Evolutionary conservation across 2,329 filamentous ascomycete genomes (phyloP).

Genomic region (Bisporella sp.): DNA sequence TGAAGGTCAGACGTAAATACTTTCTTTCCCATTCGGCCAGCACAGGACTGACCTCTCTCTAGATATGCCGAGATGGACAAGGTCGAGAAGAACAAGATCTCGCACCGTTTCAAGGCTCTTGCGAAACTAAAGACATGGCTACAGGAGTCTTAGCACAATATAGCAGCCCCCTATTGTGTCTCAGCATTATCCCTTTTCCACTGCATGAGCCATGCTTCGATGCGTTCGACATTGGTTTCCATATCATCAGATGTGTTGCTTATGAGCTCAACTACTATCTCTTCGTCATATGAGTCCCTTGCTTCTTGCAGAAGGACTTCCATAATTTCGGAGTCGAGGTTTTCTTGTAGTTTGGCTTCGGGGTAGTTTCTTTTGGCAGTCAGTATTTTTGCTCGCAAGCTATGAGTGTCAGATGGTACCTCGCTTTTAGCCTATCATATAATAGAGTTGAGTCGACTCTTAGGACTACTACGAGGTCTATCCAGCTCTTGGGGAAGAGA

Average conservation of each 20-base stretch:
- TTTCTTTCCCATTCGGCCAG: not conserved
- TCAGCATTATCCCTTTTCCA: constrained; percentile 66
- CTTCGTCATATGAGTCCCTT: constrained; percentile 73
- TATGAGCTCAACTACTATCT: constrained; percentile 81
- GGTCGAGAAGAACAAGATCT: constrained; percentile 81
- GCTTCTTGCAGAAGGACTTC: constrained; percentile 89
- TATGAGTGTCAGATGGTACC: constrained; percentile 39
- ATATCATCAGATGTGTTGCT: constrained; percentile 81
- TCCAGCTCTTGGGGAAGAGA: constrained; percentile 85
- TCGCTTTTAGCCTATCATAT: constrained; percentile 73
- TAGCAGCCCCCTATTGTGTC: constrained; percentile 7
- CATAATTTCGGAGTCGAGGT: constrained; percentile 96
- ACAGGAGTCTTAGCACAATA: constrained; percentile 10
- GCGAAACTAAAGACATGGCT: constrained; percentile 82
- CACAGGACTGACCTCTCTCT: not conserved
- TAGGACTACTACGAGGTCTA: constrained; percentile 90
- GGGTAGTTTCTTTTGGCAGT: constrained; percentile 58
- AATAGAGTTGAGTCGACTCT: constrained; percentile 72
- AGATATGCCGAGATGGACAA: constrained; percentile 94
- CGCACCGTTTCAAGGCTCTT: constrained; percentile 83
- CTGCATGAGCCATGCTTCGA: constrained; percentile 72
- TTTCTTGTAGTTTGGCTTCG: constrained; percentile 87
- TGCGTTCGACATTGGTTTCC: constrained; percentile 78
- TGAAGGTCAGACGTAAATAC: constrained; percentile 63
- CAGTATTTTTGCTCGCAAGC: not conserved